A percentile compares a stretch with the other conserved stretches of the same genome.
phyloP scores from a whole-genome alignment of 164 flowering plant species.

The Cinnamomum chago region DNA sequence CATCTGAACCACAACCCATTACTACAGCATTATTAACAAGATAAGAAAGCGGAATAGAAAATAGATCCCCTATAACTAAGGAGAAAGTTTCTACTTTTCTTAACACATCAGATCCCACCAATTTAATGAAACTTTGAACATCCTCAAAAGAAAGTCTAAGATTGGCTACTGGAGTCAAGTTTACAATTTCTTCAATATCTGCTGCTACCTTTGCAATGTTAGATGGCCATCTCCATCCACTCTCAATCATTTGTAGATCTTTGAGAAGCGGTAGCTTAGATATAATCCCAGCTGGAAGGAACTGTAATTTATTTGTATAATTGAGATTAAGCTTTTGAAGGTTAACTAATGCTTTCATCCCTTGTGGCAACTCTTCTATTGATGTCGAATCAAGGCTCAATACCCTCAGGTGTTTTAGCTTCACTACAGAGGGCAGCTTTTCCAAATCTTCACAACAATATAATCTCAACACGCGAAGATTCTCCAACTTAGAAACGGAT shows the following conservation, averaged over 20 bases:
- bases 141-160: not conserved
- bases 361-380: conserved; percentile 3
- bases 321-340: not conserved
- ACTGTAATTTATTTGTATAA: not conserved
- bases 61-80: not conserved
- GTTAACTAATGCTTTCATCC: not conserved
- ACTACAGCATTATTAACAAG: not conserved
- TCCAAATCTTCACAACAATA: not conserved
- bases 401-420: not conserved
- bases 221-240: not conserved
- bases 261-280: not conserved
- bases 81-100: not conserved
- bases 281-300: not conserved
- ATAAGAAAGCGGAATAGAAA: not conserved
- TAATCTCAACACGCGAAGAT: not conserved
- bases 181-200: not conserved
- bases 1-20: not conserved
- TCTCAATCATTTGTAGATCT: not conserved
- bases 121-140: not conserved
- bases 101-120: not conserved
- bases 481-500: not conserved
- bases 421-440: not conserved
- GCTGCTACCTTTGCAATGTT: not conserved
- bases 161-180: not conserved
- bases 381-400: not conserved